These are phyloP conservation scores for Podosphaera fusca DNA, from an alignment of 2,329 filamentous ascomycete genomes.

Conservation along the genomic window DNA sequence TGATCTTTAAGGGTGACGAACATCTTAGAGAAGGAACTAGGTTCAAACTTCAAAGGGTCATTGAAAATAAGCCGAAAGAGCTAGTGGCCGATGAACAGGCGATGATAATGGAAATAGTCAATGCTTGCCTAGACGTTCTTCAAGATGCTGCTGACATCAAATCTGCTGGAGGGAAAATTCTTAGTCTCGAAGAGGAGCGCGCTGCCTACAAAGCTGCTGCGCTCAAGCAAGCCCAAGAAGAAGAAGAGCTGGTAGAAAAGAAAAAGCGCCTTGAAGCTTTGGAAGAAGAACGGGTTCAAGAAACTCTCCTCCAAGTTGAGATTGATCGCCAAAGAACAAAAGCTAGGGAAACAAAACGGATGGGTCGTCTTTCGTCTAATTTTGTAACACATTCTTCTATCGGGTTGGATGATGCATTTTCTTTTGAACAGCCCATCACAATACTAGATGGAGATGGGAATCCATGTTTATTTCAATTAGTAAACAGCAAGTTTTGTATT, in stretches of 20 bases:
- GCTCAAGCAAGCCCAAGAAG: constrained; percentile 29
- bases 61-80: constrained; percentile 32
- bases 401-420: constrained; percentile 19
- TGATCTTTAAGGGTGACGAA: constrained; percentile 41
- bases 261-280: constrained; percentile 29
- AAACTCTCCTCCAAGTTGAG: constrained; percentile 50
- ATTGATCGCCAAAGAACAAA: constrained; percentile 42
- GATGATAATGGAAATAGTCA: constrained; percentile 25
- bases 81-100: constrained; percentile 29
- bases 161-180: constrained; percentile 51
- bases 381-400: constrained; percentile 9
- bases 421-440: constrained; percentile 45
- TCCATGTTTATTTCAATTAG: constrained; percentile 41
- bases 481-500: constrained; percentile 45
- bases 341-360: constrained; percentile 39
- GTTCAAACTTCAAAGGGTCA: constrained; percentile 42
- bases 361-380: constrained; percentile 22
- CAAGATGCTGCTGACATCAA: constrained; percentile 68
- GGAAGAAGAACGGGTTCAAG: constrained; percentile 48
- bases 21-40: constrained; percentile 46
- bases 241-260: constrained; percentile 23
- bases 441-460: constrained; percentile 41
- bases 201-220: constrained; percentile 58
- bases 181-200: constrained; percentile 73
- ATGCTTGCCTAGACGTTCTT: constrained; percentile 40